Base-by-base conservation (phyloP, 148 eudicot species). In the Mesembryanthemum crystallinum region DNA sequence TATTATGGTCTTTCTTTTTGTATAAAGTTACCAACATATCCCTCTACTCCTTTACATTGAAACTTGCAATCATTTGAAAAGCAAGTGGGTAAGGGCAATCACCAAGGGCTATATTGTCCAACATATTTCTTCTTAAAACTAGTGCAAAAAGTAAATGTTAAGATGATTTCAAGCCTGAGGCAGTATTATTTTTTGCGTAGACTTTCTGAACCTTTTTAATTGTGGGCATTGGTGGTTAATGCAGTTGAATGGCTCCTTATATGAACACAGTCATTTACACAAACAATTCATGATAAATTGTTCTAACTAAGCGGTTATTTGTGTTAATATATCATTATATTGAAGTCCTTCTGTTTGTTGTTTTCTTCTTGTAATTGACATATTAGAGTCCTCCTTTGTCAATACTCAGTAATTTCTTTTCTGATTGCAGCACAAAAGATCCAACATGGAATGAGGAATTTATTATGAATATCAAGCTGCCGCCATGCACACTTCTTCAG, bases 361-460 rank as follows among this genome's bases (percentile, higher is more conserved):
- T n/a, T 35, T 52, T 55, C 29, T 62, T 69, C 28, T 14, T 76
- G 37, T 78, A 30, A 14, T 55, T 21, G 23, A 33, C 51, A 30
- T 28, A 25, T 25, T 10, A 32, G 18, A 64, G n/a, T 67, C 64
- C 25, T 51, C 27, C 23, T 27, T 61, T 23, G 14, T 43, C 77
- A 2, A 11, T 45, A 2, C 14, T 45, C 49, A 59, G 28, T 79
- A 24, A 39, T 17, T 62, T 70, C 52, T 45, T 65, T 35, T 18
- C 42, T 64, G 55, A 60, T 84, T 76, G 73, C 85, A 95, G 98
- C 89, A 88, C 84, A 66, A 95, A 83, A 79, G 92, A 92, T 67
- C 98, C 98, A 59, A 90, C 94, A 30, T 95, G 98, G 98, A 91
- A 95, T 82, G 96, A 95, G 82, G 94, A 92, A 59, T 87, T 95